Base-by-base conservation (phyloP, 345 rosid genomes). In the Isatis tinctoria region DNA sequence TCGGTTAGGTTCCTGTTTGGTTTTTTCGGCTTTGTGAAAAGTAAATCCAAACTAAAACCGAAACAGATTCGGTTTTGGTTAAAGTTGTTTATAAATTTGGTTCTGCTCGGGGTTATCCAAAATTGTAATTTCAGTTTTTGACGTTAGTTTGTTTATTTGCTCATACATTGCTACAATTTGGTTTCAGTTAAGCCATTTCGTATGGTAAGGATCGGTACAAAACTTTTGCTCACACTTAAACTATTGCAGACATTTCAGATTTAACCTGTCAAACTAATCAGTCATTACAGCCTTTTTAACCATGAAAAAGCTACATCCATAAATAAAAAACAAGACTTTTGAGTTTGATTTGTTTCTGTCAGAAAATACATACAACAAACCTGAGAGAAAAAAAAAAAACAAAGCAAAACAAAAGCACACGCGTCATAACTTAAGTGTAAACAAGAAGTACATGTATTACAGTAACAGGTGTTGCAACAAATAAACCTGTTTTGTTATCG, bases 291-390 rank as follows among this genome's bases (percentile, higher is more conserved):
- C 1, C 24, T 67, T 74, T 60, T 30, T 43, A 17, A 52, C 45
- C 41, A 57, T 47, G 37, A 28, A 7, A 48, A 37, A 58, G 63
- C 39, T 59, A 59, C 45, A 67, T 45, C 49, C 44, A 63, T 13
- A 58, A 47, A 65, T 70, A 22, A 58, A 53, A 54, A 77, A 12
- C 64, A 59, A 12, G 32, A 59, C 41, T 17, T 65, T 68, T 12
- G 67, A 40, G 68, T 65, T 71, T 72, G 33, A 72, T 65, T 61
- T 58, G 72, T 41, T 61, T 59, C 76, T 30, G 48, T 72, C 69
- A 49, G 77, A 65, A 71, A 58, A 64, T 63, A 70, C 39, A 70
- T 70, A 70, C 67, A 56, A 56, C 61, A 56, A 64, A 48, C 60
- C 67, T 37, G 74, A 70, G 40, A 8, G 10, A 33, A 24, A 5